Evolutionary conservation across 306 rosid genomes (phyloP).

Genomic region (Quercus bicolor): DNA sequence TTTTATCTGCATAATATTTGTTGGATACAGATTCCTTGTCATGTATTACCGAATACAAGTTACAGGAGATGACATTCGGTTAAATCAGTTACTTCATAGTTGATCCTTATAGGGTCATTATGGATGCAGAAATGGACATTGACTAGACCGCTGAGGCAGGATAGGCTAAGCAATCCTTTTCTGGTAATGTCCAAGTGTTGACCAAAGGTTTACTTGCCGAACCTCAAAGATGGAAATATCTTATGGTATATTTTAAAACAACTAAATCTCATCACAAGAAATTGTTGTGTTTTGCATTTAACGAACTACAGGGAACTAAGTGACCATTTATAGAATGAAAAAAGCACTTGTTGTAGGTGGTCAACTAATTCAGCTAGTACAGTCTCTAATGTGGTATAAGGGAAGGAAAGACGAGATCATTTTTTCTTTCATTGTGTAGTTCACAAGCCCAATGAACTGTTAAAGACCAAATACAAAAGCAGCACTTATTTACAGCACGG

Average conservation of each 20-base stretch:
- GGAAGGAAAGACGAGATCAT: too few relatives aligned
- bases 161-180: neutral
- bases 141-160: neutral
- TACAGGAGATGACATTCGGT: neutral
- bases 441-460: too few relatives aligned
- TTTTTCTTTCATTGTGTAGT: too few relatives aligned
- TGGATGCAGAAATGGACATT: neutral
- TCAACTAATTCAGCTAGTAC: neutral
- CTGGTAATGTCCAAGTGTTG: too few relatives aligned
- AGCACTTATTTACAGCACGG: too few relatives aligned
- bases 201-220: neutral
- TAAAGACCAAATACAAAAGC: too few relatives aligned
- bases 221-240: neutral
- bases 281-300: neutral
- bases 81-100: neutral
- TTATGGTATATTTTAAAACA: neutral
- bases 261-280: neutral
- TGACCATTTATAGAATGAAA: neutral
- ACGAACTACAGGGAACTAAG: neutral
- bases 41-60: neutral
- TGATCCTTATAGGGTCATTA: neutral
- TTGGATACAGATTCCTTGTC: neutral
- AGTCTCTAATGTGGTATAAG: neutral
- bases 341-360: neutral
- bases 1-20: neutral